Evolutionary conservation across 495 filamentous ascomycete species (phyloP).

Genomic region (Astrothelium macrocarpum): DNA sequence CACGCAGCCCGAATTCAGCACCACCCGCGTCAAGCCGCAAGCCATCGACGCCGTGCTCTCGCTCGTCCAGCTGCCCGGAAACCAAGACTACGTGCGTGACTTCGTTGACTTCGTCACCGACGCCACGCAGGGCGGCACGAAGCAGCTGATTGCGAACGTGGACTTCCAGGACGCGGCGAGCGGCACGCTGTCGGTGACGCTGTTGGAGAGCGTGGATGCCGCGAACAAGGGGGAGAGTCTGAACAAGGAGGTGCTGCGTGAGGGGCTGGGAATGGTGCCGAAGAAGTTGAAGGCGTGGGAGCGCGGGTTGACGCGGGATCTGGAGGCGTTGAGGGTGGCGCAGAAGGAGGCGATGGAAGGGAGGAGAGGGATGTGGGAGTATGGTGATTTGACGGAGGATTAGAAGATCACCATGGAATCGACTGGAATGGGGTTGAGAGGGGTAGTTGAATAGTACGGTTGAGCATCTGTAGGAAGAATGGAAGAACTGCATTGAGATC

Average conservation of each 20-base stretch:
- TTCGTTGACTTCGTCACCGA: constrained; percentile 61
- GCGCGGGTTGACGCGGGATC: constrained; percentile 56
- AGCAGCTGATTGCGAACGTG: constrained; percentile 79
- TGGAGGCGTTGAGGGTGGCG: constrained; percentile 55
- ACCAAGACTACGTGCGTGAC: constrained; percentile 69
- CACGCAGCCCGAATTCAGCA: constrained; percentile 62
- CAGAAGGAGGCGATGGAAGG: constrained; percentile 67
- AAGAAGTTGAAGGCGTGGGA: constrained; percentile 87
- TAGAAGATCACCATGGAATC: constrained; percentile 29
- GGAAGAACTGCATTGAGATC: no score
- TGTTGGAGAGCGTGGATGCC: constrained; percentile 65
- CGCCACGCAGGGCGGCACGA: constrained; percentile 43
- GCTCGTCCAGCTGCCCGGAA: constrained; percentile 73
- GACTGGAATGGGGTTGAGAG: background rate
- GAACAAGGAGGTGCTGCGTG: constrained; percentile 72
- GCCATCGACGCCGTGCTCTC: constrained; percentile 82
- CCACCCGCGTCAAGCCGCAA: constrained; percentile 72
- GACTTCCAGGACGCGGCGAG: constrained; percentile 67
- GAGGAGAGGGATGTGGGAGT: constrained; percentile 89
- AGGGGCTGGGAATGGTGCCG: constrained; percentile 82
- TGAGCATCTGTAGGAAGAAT: background rate
- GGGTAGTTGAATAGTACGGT: background rate
- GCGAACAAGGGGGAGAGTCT: constrained; percentile 56
- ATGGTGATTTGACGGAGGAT: constrained; percentile 89
- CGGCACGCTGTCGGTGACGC: constrained; percentile 69